Conservation (phyloP, 805 yeast genomes). For the Wickerhamomyces tratensis region DNA sequence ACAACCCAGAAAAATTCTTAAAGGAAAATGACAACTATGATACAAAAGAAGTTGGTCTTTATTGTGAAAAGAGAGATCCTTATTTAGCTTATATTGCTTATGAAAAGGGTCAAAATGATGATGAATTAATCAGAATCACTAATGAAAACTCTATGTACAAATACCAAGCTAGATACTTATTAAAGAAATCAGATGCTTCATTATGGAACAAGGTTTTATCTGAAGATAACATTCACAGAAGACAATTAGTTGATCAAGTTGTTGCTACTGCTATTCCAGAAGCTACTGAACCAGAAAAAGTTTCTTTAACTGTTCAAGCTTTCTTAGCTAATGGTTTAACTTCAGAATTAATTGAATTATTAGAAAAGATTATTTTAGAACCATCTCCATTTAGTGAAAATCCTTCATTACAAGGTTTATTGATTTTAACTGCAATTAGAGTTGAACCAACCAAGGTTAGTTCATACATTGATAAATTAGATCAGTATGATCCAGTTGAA, state of each 20-base stretch:
- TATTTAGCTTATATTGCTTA: constrained; percentile 96
- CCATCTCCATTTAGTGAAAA: constrained; percentile 97
- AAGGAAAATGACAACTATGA: constrained; percentile 85
- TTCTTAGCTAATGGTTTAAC: constrained; percentile 95
- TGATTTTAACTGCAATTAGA: constrained; percentile 89
- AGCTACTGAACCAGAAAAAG: constrained; percentile 85
- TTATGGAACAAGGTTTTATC: constrained; percentile 77
- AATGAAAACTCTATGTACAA: constrained; percentile 98
- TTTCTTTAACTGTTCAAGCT: constrained; percentile 87
- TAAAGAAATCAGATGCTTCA: constrained; percentile 75
- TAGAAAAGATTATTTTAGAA: constrained; percentile 93
- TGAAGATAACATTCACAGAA: constrained; percentile 75
- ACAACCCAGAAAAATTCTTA: constrained; percentile 94
- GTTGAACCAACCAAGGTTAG: constrained; percentile 84
- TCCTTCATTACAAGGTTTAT: constrained; percentile 86
- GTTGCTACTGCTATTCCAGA: constrained; percentile 96
- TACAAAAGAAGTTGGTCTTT: constrained; percentile 91
- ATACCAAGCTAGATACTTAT: constrained; percentile 95
- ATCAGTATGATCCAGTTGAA: constrained; percentile 86
- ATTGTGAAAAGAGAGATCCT: constrained; percentile 99
- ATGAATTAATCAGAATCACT: constrained; percentile 82
- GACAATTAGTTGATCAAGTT: constrained; percentile 87
- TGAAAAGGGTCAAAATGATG: constrained; percentile 90
- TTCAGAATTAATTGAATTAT: constrained; percentile 82
- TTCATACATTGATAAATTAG: constrained; percentile 79